A percentile compares a stretch with the other conserved stretches of the same genome.
These are phyloP conservation scores for Rhypophila decipiens DNA, from an alignment of 495 filamentous ascomycete genomes.

Conservation along the genomic window DNA sequence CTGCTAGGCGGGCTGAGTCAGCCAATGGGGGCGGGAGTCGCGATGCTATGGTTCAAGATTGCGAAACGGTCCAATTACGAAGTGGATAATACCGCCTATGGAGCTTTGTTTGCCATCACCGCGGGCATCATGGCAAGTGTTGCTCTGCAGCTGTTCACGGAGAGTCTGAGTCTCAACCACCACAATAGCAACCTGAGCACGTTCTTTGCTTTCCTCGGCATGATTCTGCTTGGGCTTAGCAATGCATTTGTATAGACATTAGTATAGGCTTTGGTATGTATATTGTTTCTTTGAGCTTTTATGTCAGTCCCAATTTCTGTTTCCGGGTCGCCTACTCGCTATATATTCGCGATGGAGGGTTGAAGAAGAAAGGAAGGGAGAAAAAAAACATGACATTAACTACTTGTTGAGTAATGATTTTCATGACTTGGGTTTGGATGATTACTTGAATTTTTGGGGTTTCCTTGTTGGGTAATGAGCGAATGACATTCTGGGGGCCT, in stretches of 20 bases:
- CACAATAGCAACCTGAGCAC: constrained; percentile 78
- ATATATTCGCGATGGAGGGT: too few species aligned
- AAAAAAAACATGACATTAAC: too few species aligned
- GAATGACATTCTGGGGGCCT: too few species aligned
- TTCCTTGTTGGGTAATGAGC: too few species aligned
- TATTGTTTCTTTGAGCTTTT: too few species aligned
- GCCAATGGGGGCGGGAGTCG: constrained; percentile 76
- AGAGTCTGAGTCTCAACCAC: constrained; percentile 77
- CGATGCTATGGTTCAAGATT: constrained; percentile 73
- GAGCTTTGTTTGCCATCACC: constrained; percentile 80
- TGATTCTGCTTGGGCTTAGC: constrained; percentile 81
- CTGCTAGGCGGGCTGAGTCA: constrained; percentile 82
- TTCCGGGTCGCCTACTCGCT: too few species aligned
- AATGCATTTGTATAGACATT: constrained; percentile 74
- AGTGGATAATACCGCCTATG: constrained; percentile 70
- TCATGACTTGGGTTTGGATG: too few species aligned
- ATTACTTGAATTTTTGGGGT: too few species aligned
- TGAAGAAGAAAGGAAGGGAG: too few species aligned
- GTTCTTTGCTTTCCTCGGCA: constrained; percentile 79
- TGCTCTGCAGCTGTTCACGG: constrained; percentile 79
- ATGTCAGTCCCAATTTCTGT: too few species aligned
- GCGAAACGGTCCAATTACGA: constrained; percentile 44
- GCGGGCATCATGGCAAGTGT: constrained; percentile 94
- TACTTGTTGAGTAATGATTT: too few species aligned
- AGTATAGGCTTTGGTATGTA: too few species aligned